Conservation (phyloP, 805 yeast genomes). For the Wickerhamiella musiphila region DNA sequence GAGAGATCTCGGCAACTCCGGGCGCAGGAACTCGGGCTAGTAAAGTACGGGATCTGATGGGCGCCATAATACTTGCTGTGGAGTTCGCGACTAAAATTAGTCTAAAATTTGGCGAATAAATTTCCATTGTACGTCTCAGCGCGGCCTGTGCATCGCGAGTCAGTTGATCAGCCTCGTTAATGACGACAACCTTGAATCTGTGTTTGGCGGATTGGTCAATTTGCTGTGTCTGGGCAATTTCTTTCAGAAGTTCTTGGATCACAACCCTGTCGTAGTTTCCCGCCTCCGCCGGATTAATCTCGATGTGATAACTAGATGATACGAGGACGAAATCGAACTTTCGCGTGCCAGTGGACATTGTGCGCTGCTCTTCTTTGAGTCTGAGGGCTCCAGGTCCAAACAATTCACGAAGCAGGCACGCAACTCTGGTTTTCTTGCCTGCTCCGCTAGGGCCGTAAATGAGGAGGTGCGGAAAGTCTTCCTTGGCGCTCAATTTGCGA, state of each 20-base stretch:
- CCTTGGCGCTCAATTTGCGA: conserved; percentile 43
- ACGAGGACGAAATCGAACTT: conserved; percentile 84
- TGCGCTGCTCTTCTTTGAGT: conserved; percentile 77
- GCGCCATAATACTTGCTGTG: conserved; percentile 80
- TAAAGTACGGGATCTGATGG: conserved; percentile 84
- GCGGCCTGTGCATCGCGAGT: conserved; percentile 90
- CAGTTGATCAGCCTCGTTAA: conserved; percentile 94
- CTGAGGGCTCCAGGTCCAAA: conserved; percentile 73
- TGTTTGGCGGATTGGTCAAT: conserved; percentile 52
- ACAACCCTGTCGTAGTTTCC: conserved; percentile 92
- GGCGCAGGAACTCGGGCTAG: conserved; percentile 84
- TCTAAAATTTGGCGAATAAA: conserved; percentile 57
- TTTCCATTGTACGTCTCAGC: conserved; percentile 63
- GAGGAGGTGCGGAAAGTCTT: conserved; percentile 84
- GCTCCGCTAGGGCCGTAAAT: conserved; percentile 95
- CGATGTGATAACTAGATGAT: conserved; percentile 81
- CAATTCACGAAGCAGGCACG: conserved; percentile 59
- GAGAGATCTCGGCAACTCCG: conserved; percentile 34
- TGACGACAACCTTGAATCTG: conserved; percentile 57
- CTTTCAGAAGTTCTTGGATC: conserved; percentile 83
- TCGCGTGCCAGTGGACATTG: conserved; percentile 52
- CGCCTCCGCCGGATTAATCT: conserved; percentile 92
- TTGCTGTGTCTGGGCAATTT: conserved; percentile 87
- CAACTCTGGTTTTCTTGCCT: conserved; percentile 87
- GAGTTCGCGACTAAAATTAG: conserved; percentile 73